Base-by-base conservation (phyloP, 306 rosid species). In the Gastrolobium bilobum region DNA sequence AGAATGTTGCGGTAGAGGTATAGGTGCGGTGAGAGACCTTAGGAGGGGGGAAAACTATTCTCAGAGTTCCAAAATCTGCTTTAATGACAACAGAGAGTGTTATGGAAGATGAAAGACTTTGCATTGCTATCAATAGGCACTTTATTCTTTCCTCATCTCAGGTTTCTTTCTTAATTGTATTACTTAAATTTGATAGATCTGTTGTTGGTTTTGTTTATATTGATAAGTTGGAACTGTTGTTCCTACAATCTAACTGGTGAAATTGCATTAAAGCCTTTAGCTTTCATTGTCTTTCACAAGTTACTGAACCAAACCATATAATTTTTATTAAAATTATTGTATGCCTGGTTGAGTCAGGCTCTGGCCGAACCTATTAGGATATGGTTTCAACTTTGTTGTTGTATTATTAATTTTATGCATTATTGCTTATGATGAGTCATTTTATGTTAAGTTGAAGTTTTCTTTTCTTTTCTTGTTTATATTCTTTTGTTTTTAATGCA, bases 51-150 rank as follows among this genome's bases (percentile, higher is more conserved):
- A n/a, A 95, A 37, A 42, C 88, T 51, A 54, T 92, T 83, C 94
- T 95, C 61, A 88, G 69, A 78, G 98, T 91, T 82, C 99, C 97
- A 11, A 95, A 87, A 69, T 89, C 90, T 35, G 97, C 93, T 78
- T 81, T 94, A 29, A 33, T 95, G 75, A 91, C 97, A 40, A 84
- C 62, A 13, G 83, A 88, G 34, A 83, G 70, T 83, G 79, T 86
- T 54, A 48, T 81, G 86, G 82, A 86, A 64, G n/a, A n/a, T 85
- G 46, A 85, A 37, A 86, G 58, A n/a, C 84, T 95, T 34, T 65
- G 56, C 7, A 1, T 44, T 73, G 88, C 89, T 80, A 75, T 92
- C 73, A 82, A 67, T 29, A 81, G 58, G 29, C 85, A 86, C 76
- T 69, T 89, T 76, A 61, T 79, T 85, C 94, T 92, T 47, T 83